phyloP scores from a whole-genome alignment of 805 yeast species.

The Zygoascus ofunaensis region DNA sequence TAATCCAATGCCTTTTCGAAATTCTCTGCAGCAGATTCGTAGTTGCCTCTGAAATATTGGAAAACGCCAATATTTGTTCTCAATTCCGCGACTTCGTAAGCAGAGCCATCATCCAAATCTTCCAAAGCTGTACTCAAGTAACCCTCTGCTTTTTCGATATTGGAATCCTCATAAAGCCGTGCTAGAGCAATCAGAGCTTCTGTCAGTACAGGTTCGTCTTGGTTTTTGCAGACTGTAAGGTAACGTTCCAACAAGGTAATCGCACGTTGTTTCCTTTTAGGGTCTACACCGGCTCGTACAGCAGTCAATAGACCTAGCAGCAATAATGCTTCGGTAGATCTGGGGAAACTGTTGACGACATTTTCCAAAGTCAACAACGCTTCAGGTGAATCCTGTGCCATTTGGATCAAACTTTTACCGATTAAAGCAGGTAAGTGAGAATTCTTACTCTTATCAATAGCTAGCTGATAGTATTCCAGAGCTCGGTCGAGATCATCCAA shows the following conservation, averaged over 20 bases:
- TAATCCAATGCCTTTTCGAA: slow-evolving; percentile 10
- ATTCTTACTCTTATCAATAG: slow-evolving; percentile 32
- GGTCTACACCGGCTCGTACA: slow-evolving; percentile 31
- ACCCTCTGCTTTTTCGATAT: slow-evolving; percentile 54
- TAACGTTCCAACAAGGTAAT: slow-evolving; percentile 61
- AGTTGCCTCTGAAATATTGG: slow-evolving; percentile 55
- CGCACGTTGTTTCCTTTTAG: slow-evolving; percentile 37
- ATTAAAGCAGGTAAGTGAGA: slow-evolving; percentile 50
- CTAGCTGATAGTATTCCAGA: slow-evolving; percentile 60
- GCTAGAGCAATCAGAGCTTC: slow-evolving; percentile 65
- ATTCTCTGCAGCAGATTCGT: slow-evolving; percentile 40
- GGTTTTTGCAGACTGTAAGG: slow-evolving; percentile 48
- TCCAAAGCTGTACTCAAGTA: slow-evolving; percentile 55
- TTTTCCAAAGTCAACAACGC: slow-evolving; percentile 80
- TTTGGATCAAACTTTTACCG: slow-evolving; percentile 81
- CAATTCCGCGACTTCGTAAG: slow-evolving; percentile 28
- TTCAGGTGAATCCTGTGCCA: slow-evolving; percentile 63
- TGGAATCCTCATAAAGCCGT: slow-evolving; percentile 57
- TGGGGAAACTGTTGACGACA: slow-evolving; percentile 54
- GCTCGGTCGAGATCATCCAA: slow-evolving; percentile 57
- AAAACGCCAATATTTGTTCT: slow-evolving; percentile 81
- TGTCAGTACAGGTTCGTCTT: slow-evolving; percentile 44
- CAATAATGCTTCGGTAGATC: slow-evolving; percentile 57
- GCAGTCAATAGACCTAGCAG: slow-evolving; percentile 71
- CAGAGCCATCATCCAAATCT: slow-evolving; percentile 34